Percentiles rank a stretch among this genome's conserved stretches.
phyloP scores from a whole-genome alignment of 208 protist species.

The Leishmania major region DNA sequence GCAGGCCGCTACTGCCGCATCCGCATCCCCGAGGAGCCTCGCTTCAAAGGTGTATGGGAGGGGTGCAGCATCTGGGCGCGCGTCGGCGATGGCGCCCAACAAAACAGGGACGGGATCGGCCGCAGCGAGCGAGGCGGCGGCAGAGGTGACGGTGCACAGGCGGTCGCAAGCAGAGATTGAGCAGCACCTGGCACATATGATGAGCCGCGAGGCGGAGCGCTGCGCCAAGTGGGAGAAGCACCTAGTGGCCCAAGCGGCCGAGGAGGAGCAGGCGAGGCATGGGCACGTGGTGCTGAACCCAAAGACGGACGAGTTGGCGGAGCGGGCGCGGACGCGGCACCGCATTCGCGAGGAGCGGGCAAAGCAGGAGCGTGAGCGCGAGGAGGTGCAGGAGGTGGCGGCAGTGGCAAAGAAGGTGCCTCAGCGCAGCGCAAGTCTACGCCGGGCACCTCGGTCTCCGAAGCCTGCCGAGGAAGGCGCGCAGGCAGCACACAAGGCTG shows the following conservation, averaged over 20 bases:
- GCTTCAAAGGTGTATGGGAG: background rate
- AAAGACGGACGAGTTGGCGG: constrained; percentile 35
- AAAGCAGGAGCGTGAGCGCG: background rate
- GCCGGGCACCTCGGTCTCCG: background rate
- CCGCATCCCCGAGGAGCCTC: background rate
- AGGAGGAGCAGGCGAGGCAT: constrained; percentile 15
- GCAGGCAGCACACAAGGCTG: background rate
- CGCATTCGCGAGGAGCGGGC: constrained; percentile 16
- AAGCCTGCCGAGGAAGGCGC: background rate
- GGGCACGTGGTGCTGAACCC: constrained; percentile 16
- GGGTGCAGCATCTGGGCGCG: background rate
- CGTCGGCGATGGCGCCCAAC: background rate
- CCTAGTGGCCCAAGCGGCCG: constrained; percentile 7
- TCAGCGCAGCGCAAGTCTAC: background rate
- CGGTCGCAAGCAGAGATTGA: constrained; percentile 22
- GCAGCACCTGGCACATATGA: constrained; percentile 27
- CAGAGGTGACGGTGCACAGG: background rate
- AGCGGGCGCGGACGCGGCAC: constrained; percentile 33
- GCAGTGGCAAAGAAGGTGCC: background rate
- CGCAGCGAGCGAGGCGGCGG: background rate
- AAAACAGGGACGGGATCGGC: background rate
- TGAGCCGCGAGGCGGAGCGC: constrained; percentile 33
- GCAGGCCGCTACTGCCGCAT: background rate
- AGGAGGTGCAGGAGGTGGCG: background rate
- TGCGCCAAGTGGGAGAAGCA: constrained; percentile 22